phyloP scores from a whole-genome alignment of 257 asterid genomes.

The Rhazya stricta region DNA sequence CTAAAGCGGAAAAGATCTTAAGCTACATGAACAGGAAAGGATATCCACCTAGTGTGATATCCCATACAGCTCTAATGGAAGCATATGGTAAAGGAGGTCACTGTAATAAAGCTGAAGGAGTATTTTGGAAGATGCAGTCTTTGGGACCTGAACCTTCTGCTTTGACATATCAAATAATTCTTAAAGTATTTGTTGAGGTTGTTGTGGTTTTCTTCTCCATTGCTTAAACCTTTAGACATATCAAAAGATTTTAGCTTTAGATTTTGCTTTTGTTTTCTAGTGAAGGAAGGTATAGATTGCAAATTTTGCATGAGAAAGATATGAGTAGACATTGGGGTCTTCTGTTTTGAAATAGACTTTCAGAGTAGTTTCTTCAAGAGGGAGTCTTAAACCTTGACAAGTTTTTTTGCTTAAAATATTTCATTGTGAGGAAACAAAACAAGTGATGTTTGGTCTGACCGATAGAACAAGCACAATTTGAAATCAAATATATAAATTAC shows the following conservation, averaged over 20 bases:
- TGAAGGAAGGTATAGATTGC: not conserved
- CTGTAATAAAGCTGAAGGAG: slow-evolving; percentile 78
- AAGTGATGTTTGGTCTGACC: not conserved
- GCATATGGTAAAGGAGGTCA: slow-evolving; percentile 90
- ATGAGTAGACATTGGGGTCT: not conserved
- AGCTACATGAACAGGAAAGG: slow-evolving; percentile 74
- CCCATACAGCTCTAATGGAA: slow-evolving; percentile 96
- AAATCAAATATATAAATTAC: not conserved
- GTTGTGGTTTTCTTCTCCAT: not conserved
- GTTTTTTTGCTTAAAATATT: not conserved
- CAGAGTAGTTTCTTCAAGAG: not conserved
- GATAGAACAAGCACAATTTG: not conserved
- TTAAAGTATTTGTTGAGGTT: slow-evolving; percentile 84
- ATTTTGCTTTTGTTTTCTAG: not conserved
- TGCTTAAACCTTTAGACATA: not conserved
- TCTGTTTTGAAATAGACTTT: not conserved
- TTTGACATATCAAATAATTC: slow-evolving; percentile 84
- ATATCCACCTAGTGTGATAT: slow-evolving; percentile 70
- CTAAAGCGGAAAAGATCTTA: slow-evolving; percentile 76
- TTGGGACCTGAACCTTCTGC: slow-evolving; percentile 99
- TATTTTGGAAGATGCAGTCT: slow-evolving; percentile 85
- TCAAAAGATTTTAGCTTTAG: not conserved
- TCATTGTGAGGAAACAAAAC: not conserved
- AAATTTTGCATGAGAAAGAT: not conserved
- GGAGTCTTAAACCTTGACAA: not conserved